Evolutionary conservation across 805 yeast species (phyloP), one percentile per base, ranked within the genome.

Genomic region (Teunomyces tritomae): DNA sequence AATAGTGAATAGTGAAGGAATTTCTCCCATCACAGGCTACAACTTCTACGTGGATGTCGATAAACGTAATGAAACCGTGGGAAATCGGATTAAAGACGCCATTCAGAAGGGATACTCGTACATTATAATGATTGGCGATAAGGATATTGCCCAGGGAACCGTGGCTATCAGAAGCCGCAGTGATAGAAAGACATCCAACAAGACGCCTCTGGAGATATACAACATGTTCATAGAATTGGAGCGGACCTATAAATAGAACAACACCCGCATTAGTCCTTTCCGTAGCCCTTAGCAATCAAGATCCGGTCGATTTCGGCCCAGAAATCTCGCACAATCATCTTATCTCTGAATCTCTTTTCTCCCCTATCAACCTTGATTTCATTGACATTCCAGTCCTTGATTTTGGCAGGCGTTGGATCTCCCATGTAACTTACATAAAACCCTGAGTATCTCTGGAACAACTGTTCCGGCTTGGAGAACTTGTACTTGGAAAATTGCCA

Each of bases 401-500:
- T 79, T 47, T 80, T 80, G 32, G 76, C 76, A 3, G 98, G 97
- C 0, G 89, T 74, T 2, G 83, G 76, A 57, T 94, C 98, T 29
- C 89, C 91, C 50, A 79, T 78, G 67, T 82, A 90, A 39, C 83
- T 76, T 56, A 90, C 75, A 58, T 82, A 87, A 62, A 81, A 91
- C 2, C 99, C 99, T 50, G 85, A 83, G 54, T 87, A 87, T 56
- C 81, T 83, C 59, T 86, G 94, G 67, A 94, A 94, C 53, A 94
- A 74, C 39, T 74, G 74, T 50, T 85, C 82, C 2, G 99, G 97
- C 46, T 84, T 82, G 34, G 82, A 76, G 82, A 90, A 86, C 62
- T 85, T 87, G 68, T 92, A 94, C 58, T 83, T 81, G 61, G 87
- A 82, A 70, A 94, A 89, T 70, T 94, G 99, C 99, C 99, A 94